Conservation (phyloP, 2,329 filamentous ascomycete species). For the Penicillium decumbens region DNA sequence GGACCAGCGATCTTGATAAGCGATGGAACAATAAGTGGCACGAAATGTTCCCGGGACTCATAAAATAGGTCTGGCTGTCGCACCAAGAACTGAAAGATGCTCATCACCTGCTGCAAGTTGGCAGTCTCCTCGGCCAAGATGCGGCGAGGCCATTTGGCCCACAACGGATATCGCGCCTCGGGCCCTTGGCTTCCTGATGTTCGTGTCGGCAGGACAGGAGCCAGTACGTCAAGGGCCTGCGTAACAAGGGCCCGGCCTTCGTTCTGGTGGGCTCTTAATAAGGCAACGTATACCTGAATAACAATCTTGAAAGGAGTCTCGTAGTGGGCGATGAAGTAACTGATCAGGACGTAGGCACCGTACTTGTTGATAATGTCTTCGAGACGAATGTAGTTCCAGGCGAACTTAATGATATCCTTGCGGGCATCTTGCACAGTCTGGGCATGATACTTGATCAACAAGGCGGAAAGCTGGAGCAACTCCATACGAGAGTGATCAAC, state of each 20-base stretch:
- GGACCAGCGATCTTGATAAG: conserved; percentile 78
- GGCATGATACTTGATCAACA: conserved; percentile 93
- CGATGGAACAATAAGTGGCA: conserved; percentile 80
- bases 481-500: conserved; percentile 97
- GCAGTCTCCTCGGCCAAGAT: conserved; percentile 92
- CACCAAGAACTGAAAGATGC: conserved; percentile 95
- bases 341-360: conserved; percentile 92
- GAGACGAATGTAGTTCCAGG: conserved; percentile 96
- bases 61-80: conserved; percentile 91
- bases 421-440: conserved; percentile 81
- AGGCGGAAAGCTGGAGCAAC: conserved; percentile 85
- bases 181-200: conserved; percentile 52
- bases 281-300: conserved; percentile 85
- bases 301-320: conserved; percentile 96
- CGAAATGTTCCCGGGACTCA: conserved; percentile 86
- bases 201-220: conserved; percentile 85
- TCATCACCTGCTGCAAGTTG: conserved; percentile 91
- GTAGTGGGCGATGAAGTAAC: conserved; percentile 95
- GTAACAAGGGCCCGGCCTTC: conserved; percentile 89
- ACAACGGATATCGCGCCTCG: conserved; percentile 70
- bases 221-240: conserved; percentile 88
- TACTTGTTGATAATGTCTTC: conserved; percentile 99
- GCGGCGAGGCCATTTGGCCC: conserved; percentile 84
- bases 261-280: conserved; percentile 89
- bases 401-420: conserved; percentile 98